Conservation (phyloP, 2,329 filamentous ascomycete genomes). For the Aureobasidium sp. region DNA sequence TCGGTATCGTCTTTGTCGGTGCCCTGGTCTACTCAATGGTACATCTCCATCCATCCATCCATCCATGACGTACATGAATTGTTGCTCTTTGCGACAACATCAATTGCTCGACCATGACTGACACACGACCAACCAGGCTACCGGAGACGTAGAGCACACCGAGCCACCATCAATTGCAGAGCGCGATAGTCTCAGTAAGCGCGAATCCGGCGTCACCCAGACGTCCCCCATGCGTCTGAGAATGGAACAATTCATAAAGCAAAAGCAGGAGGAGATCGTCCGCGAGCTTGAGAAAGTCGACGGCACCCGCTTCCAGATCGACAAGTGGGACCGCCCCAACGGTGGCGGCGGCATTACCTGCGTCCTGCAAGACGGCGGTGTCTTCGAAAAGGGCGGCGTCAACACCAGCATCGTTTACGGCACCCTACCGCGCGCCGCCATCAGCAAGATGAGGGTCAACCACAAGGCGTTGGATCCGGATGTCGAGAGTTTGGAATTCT, state of each 20-base stretch:
- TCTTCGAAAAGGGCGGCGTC: slow-evolving; percentile 98
- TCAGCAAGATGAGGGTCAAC: slow-evolving; percentile 93
- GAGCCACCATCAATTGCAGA: slow-evolving; percentile 82
- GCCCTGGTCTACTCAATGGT: slow-evolving; percentile 68
- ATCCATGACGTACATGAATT: neutral
- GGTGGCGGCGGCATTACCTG: slow-evolving; percentile 96
- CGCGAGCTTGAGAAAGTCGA: slow-evolving; percentile 85
- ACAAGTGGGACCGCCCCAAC: slow-evolving; percentile 88
- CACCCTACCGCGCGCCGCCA: slow-evolving; percentile 85
- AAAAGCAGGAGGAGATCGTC: slow-evolving; percentile 91
- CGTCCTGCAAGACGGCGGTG: slow-evolving; percentile 94
- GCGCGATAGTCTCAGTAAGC: slow-evolving; percentile 83
- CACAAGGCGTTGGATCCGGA: slow-evolving; percentile 89
- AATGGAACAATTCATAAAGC: slow-evolving; percentile 97
- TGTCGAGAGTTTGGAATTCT: slow-evolving; percentile 91
- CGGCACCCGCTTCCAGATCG: slow-evolving; percentile 81
- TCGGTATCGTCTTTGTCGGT: slow-evolving; percentile 58
- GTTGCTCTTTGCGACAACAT: neutral
- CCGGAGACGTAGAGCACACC: slow-evolving; percentile 45
- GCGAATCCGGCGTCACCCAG: slow-evolving; percentile 76
- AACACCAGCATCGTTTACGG: slow-evolving; percentile 98
- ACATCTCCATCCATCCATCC: slow-evolving; percentile 28
- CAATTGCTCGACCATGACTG: neutral
- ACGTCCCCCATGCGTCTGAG: slow-evolving; percentile 95
- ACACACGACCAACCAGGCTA: slow-evolving; percentile 32